These are phyloP conservation scores for Geosiphon pyriformis DNA, from an alignment of 192 early-diverging fungal species.

Conservation along the genomic window DNA sequence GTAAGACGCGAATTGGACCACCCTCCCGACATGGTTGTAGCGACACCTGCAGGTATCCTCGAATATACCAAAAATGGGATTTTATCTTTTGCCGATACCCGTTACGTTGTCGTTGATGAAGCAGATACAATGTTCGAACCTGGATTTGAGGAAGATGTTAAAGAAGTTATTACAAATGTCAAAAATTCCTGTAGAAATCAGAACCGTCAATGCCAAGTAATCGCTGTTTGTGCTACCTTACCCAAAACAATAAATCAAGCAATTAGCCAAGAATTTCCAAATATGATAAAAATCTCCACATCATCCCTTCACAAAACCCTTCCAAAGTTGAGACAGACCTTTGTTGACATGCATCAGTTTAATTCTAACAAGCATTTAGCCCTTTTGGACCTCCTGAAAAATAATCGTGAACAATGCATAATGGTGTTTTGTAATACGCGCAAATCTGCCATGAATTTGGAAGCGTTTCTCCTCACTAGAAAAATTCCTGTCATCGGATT, in stretches of 20 bases:
- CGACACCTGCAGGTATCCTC: constrained; percentile 72
- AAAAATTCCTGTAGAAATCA: constrained; percentile 36
- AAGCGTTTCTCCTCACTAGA: constrained; percentile 48
- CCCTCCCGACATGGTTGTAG: constrained; percentile 80
- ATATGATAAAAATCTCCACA: constrained; percentile 67
- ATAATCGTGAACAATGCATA: constrained; percentile 59
- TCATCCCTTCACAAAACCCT: constrained; percentile 73
- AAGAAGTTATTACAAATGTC: constrained; percentile 46
- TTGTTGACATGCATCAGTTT: constrained; percentile 67
- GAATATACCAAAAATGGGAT: constrained; percentile 46
- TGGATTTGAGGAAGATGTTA: constrained; percentile 66
- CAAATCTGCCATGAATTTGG: constrained; percentile 49
- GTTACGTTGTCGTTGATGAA: constrained; percentile 84
- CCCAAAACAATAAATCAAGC: constrained; percentile 61
- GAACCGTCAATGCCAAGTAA: constrained; percentile 41
- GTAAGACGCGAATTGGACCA: constrained; percentile 44
- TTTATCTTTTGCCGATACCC: constrained; percentile 57
- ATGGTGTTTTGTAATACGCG: constrained; percentile 87
- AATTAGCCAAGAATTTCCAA: constrained; percentile 51
- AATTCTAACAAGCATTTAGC: constrained; percentile 66
- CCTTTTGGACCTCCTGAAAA: constrained; percentile 64
- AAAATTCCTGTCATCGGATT: constrained; percentile 48
- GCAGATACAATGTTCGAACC: constrained; percentile 89
- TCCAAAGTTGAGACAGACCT: constrained; percentile 70
- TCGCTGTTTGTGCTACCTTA: constrained; percentile 66